These are phyloP conservation scores for Blastobotrys chiropterorum DNA, from an alignment of 805 yeast genomes.

Conservation along the genomic window DNA sequence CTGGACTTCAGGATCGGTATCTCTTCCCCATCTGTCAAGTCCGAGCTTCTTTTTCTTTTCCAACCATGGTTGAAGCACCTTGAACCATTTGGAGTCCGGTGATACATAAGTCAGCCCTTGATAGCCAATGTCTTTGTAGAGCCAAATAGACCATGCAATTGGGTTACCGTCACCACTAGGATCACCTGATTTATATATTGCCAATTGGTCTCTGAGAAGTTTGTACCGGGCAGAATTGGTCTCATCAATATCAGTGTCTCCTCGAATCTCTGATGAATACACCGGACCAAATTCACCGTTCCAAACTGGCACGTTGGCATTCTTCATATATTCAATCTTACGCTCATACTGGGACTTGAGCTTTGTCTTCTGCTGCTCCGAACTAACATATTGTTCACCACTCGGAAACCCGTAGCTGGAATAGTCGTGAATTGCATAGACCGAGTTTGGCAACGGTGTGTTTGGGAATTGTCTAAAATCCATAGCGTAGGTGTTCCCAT, in stretches of 20 bases:
- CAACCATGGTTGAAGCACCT: conserved; percentile 39
- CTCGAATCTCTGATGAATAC: conserved; percentile 38
- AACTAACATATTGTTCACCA: conserved; percentile 30
- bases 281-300: conserved; percentile 51
- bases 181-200: conserved; percentile 39
- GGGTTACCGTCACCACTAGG: conserved; percentile 43
- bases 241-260: conserved; percentile 35
- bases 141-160: conserved; percentile 48
- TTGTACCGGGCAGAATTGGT: conserved; percentile 38
- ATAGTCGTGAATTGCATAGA: conserved; percentile 48
- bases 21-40: conserved; percentile 46
- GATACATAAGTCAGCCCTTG: conserved; percentile 45
- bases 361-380: conserved; percentile 33
- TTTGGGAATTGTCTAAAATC: conserved; percentile 45
- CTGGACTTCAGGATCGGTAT: conserved; percentile 37
- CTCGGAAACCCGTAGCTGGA: conserved; percentile 41
- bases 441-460: conserved; percentile 36
- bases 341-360: conserved; percentile 37
- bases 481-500: conserved; percentile 47
- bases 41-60: conserved; percentile 40
- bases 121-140: conserved; percentile 47
- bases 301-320: conserved; percentile 44
- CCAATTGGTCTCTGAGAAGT: conserved; percentile 42
- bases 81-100: conserved; percentile 39
- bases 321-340: conserved; percentile 39